Evolutionary conservation across 2,329 filamentous ascomycete genomes (phyloP).

Genomic region (Arthrobotrys iridis): DNA sequence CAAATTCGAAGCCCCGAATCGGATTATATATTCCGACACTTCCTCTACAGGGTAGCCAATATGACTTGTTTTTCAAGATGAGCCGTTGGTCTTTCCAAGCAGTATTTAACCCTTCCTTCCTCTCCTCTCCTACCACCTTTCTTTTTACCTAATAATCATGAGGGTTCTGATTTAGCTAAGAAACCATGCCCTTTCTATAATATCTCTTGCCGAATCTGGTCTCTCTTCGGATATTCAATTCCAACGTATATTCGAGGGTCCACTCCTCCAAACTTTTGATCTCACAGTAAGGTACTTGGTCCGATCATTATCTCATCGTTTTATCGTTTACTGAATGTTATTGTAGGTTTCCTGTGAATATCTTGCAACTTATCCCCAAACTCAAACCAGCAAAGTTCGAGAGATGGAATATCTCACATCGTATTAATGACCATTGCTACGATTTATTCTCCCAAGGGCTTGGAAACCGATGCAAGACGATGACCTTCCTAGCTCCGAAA

Average conservation of each 20-base stretch:
- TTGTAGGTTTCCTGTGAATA: conserved; percentile 57
- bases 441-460: conserved; percentile 59
- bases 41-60: conserved; percentile 66
- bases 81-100: conserved; percentile 80
- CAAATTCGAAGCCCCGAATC: conserved; percentile 65
- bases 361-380: conserved; percentile 54
- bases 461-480: conserved; percentile 64
- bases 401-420: conserved; percentile 14
- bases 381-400: neutral
- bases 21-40: neutral
- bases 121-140: neutral
- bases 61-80: conserved; percentile 90
- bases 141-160: conserved; percentile 13
- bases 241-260: conserved; percentile 75
- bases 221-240: conserved; percentile 77
- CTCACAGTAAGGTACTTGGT: conserved; percentile 61
- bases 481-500: conserved; percentile 55
- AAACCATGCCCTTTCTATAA: conserved; percentile 78
- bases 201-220: conserved; percentile 74
- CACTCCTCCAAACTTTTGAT: conserved; percentile 68
- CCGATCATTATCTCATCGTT: neutral
- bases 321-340: neutral
- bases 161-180: conserved; percentile 67
- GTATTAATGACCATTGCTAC: conserved; percentile 22
- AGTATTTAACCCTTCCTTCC: conserved; percentile 47